These are phyloP conservation scores for Lasiodiplodia hormozganensis DNA, from an alignment of 2,329 filamentous ascomycete genomes.

Conservation along the genomic window DNA sequence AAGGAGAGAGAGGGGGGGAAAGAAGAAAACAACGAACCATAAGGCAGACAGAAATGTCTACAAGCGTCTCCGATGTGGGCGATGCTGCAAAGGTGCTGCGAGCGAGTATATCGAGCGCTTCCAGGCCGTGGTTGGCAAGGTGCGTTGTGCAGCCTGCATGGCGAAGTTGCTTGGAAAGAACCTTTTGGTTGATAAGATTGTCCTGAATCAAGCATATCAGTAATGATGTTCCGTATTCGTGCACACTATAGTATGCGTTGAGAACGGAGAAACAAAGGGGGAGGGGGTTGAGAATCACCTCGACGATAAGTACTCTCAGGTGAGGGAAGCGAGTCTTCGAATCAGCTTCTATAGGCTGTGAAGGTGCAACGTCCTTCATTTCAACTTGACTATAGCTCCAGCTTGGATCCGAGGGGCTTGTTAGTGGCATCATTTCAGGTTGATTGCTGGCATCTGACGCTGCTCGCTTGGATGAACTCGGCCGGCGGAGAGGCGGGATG, in stretches of 20 bases:
- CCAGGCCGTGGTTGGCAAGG: constrained; percentile 44
- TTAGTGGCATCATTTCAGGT: constrained; percentile 9
- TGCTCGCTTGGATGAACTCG: neutral
- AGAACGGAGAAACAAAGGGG: neutral
- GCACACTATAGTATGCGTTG: too few relatives aligned
- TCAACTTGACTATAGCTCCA: constrained; percentile 9
- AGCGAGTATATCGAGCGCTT: constrained; percentile 38
- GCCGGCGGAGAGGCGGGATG: constrained; percentile 2
- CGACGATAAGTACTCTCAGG: constrained; percentile 19
- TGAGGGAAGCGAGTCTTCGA: neutral
- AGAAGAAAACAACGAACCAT: constrained; percentile 31
- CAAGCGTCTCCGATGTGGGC: neutral
- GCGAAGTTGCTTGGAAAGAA: constrained; percentile 42
- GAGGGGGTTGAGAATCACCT: neutral
- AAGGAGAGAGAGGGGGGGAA: neutral
- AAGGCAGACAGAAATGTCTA: constrained; percentile 42
- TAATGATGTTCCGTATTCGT: constrained; percentile 9
- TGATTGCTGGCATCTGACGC: neutral
- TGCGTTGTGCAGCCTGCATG: constrained; percentile 40
- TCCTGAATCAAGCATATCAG: constrained; percentile 37
- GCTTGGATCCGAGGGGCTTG: constrained; percentile 3
- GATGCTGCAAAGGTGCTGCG: constrained; percentile 7
- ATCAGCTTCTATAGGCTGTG: neutral
- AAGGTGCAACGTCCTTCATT: neutral
- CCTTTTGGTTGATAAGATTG: constrained; percentile 47